These are phyloP conservation scores for Monosporascus cannonballus DNA, from an alignment of 2,329 filamentous ascomycete genomes.

Conservation along the genomic window DNA sequence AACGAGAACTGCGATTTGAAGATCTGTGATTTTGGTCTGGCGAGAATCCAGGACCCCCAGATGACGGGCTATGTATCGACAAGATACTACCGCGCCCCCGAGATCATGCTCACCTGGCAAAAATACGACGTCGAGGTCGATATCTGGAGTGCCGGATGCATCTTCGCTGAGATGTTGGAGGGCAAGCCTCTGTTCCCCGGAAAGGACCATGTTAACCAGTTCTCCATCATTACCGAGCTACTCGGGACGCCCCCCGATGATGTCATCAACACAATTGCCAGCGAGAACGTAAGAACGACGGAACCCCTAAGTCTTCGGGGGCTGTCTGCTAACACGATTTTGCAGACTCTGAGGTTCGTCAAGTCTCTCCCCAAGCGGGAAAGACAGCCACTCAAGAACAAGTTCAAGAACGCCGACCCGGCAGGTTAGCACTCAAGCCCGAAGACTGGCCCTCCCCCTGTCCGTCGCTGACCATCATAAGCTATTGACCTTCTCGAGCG, in stretches of 20 bases:
- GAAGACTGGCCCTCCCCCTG: background rate
- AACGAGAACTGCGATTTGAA: slow-evolving; percentile 99
- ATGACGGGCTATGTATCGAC: slow-evolving; percentile 99
- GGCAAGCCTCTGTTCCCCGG: slow-evolving; percentile 97
- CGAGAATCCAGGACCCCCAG: slow-evolving; percentile 96
- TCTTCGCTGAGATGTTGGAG: slow-evolving; percentile 98
- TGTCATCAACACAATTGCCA: slow-evolving; percentile 97
- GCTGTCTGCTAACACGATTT: slow-evolving; percentile 9
- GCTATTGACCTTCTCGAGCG: slow-evolving; percentile 90
- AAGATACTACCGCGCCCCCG: slow-evolving; percentile 94
- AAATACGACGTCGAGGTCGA: slow-evolving; percentile 99
- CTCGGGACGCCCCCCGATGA: slow-evolving; percentile 95
- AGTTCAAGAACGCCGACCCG: slow-evolving; percentile 93
- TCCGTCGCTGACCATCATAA: slow-evolving; percentile 26
- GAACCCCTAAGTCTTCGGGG: background rate
- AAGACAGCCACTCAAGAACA: slow-evolving; percentile 75
- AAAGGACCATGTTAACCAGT: slow-evolving; percentile 99
- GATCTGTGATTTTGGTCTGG: slow-evolving; percentile 97
- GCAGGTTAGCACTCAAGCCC: slow-evolving; percentile 48
- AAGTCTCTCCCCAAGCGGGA: slow-evolving; percentile 95
- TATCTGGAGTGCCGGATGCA: slow-evolving; percentile 98
- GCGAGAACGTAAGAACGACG: slow-evolving; percentile 71
- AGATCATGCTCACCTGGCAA: slow-evolving; percentile 99
- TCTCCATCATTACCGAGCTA: slow-evolving; percentile 98
- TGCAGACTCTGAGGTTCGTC: slow-evolving; percentile 87